Base-by-base conservation (phyloP, 1,139 yeast species). In the Suzukiozyma palmioleophila region DNA sequence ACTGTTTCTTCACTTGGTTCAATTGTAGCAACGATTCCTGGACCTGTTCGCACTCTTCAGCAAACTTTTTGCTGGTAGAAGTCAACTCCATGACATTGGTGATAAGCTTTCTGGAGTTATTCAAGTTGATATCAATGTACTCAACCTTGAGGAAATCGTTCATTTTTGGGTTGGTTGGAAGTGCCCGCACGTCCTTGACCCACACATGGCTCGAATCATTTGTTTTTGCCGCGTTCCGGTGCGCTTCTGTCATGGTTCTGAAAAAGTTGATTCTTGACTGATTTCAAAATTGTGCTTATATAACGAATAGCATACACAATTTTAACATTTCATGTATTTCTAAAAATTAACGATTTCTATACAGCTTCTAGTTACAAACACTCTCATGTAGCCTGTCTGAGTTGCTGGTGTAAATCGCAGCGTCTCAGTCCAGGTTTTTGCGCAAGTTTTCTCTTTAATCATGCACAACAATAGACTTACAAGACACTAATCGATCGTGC, bases 41-140 rank as follows among this genome's bases (percentile, higher is more conserved):
- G 8, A 62, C 43, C 33, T 56, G 57, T 14, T 53, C 56, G 27
- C 53, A 38, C 8, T 50, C 50, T 4, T 45, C 36, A 1, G 56
- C 47, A 35, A 54, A 53, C n/a, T 45, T 49, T 3, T 48, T 45
- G 27, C 62, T 56, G 8, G 53, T 44, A 2, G 44, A 46, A 12
- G 60, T 50, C 35, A 66, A 52, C 12, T 52, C 51, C 36, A 57
- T 53, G 36, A 70, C 43, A 43, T 66, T 65, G 15, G 44, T 37
- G 26, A 71, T 71, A 32, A 71, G 51, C 43, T 64, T 66, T 15
- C 76, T 52, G 26, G 73, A 67, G 45, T 71, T 71, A 52, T 68
- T 67, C 39, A 71, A 54, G 45, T 71, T 71, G 31, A 64, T 69
- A 18, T 69, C 75, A n/a, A 71, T 60, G 43, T 69, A 71, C 39